phyloP scores from a whole-genome alignment of 331 rosid species.

The Malus hybrid region DNA sequence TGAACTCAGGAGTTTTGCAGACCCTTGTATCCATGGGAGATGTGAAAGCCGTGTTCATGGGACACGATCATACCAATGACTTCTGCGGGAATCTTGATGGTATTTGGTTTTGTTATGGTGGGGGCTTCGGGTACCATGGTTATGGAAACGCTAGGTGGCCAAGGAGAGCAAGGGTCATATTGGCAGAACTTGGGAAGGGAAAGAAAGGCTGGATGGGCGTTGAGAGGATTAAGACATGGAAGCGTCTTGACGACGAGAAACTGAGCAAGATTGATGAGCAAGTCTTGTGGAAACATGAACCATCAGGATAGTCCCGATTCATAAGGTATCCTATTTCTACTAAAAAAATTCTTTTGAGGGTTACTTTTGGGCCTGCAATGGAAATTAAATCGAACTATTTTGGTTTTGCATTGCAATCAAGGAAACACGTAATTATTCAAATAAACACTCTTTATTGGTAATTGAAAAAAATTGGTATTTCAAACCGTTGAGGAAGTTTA shows the following conservation, averaged over 20 bases:
- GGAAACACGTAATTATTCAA: background rate
- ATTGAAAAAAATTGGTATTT: background rate
- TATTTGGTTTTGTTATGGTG: conserved; percentile 95
- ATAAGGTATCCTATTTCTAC: conserved; percentile 45
- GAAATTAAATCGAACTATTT: background rate
- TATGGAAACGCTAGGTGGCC: conserved; percentile 82
- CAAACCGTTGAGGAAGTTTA: background rate
- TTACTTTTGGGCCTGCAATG: background rate
- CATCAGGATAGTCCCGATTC: conserved; percentile 35
- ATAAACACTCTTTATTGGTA: background rate
- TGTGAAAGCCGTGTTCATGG: conserved; percentile 89
- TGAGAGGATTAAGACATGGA: conserved; percentile 74
- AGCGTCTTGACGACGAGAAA: conserved; percentile 69
- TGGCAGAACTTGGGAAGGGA: conserved; percentile 61
- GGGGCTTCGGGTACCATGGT: conserved; percentile 90
- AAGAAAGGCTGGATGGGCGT: conserved; percentile 53
- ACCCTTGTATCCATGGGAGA: conserved; percentile 62
- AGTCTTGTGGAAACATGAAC: conserved; percentile 44
- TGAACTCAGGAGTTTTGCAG: conserved; percentile 65
- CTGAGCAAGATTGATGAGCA: conserved; percentile 77
- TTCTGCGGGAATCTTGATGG: conserved; percentile 80
- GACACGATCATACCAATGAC: conserved; percentile 88
- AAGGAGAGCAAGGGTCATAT: conserved; percentile 73
- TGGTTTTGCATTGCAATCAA: background rate
- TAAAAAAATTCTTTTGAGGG: background rate